Percentiles rank a stretch among this genome's conserved stretches.
Conservation (phyloP, 345 rosid genomes). For the Toxicodendron radicans region DNA sequence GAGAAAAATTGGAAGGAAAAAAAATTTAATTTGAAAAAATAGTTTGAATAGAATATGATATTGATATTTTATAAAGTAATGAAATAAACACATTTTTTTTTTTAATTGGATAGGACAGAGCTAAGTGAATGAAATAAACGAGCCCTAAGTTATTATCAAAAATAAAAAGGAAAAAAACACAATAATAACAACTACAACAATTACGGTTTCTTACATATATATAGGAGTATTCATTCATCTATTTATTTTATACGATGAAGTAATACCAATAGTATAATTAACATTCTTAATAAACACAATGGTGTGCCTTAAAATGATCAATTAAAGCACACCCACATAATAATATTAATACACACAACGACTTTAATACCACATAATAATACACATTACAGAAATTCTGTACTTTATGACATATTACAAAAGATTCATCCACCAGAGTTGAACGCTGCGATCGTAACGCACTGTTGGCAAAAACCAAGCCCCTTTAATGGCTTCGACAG, state of each 20-base stretch:
- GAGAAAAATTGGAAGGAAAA: no score
- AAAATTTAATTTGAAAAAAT: no score
- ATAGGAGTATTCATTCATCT: no score
- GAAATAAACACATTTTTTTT: no score
- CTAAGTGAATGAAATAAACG: no score
- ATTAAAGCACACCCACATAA: not conserved
- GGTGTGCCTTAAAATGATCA: not conserved
- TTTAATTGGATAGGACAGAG: no score
- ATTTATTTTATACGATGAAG: not conserved
- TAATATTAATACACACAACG: not conserved
- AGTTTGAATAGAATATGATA: no score
- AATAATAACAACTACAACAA: no score
- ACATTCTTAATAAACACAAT: not conserved
- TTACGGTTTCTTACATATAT: no score
- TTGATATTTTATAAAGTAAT: no score
- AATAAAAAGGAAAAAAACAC: no score
- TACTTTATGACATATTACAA: not conserved
- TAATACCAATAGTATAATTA: not conserved
- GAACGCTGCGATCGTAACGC: not conserved
- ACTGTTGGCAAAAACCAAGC: conserved; percentile 9
- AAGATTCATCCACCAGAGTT: not conserved
- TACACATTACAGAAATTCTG: not conserved
- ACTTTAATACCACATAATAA: not conserved
- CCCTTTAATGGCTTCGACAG: conserved; percentile 11
- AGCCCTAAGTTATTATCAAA: no score